Evolutionary conservation across 257 asterid species (phyloP), one percentile per base, ranked within the genome.

Genomic region (Sherardia arvensis): DNA sequence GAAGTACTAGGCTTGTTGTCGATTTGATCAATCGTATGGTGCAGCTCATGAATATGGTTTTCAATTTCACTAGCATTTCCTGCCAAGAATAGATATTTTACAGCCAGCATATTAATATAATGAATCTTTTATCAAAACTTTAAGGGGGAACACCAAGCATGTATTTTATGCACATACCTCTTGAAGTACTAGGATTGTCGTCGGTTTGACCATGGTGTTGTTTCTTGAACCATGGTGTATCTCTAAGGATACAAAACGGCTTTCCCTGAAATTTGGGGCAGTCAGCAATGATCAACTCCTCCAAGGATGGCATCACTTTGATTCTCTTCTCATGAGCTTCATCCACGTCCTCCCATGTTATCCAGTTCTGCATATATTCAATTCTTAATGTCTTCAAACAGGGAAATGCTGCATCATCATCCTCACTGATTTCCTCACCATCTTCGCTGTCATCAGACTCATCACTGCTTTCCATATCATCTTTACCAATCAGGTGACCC

Each of bases 191-290:
- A 17, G 53, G 22, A 3, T 47, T 47, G n/a, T n/a, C n/a, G n/a
- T n/a, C n/a, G n/a, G n/a, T n/a, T n/a, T n/a, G n/a, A n/a, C n/a
- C n/a, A n/a, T n/a, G 21, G 22, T 17, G 22, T 3, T n/a, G 20
- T n/a, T 47, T 47, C 53, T 76, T 55, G 89, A 79, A 14, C 20
- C 26, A 45, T 34, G 25, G 14, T 22, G 54, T 57, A 28, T 66
- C 58, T 26, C 26, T 9, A 15, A 56, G 43, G 55, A 66, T 48
- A 23, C 38, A 57, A n/a, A 25, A 17, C 9, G 71, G 71, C 22
- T 55, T 17, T 15, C 8, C 53, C 53, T 18, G 20, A 2, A 66
- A 21, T 4, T 27, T 15, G 5, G 20, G 40, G 61, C 64, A 66
- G 27, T 18, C n/a, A 22, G 1, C 3, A 18, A 66, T 57, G 45